Percentiles rank a stretch among this genome's conserved stretches.
phyloP scores from a whole-genome alignment of 768 basidiomycete species.

The Russula emetica region DNA sequence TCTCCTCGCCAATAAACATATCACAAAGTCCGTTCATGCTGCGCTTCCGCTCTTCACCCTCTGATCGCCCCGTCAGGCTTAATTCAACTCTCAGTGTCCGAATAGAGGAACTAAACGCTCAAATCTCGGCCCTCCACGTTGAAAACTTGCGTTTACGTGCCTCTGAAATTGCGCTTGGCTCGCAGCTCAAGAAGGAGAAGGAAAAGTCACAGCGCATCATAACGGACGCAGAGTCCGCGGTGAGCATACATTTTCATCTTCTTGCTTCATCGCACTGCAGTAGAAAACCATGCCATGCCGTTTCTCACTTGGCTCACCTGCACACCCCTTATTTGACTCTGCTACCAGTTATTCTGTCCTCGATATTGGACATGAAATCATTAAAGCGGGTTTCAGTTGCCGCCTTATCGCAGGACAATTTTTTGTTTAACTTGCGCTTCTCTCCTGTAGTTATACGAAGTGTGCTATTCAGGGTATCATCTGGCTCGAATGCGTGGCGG shows the following conservation, averaged over 20 bases:
- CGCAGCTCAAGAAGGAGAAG: conserved; percentile 75
- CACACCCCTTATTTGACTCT: background rate
- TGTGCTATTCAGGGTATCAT: background rate
- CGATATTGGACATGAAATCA: background rate
- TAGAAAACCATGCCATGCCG: background rate
- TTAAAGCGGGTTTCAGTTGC: background rate
- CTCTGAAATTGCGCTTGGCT: conserved; percentile 69
- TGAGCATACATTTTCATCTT: conserved; percentile 37
- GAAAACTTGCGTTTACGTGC: conserved; percentile 80
- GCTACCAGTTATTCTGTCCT: background rate
- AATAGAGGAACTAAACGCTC: conserved; percentile 78
- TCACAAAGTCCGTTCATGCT: conserved; percentile 61
- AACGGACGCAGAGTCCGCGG: conserved; percentile 69
- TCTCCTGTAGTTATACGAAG: background rate
- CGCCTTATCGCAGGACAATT: background rate
- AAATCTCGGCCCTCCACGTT: conserved; percentile 75
- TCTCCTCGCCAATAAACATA: conserved; percentile 85
- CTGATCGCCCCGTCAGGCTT: conserved; percentile 45
- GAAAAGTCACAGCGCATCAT: conserved; percentile 71
- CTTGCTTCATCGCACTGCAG: background rate
- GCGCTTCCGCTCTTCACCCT: background rate
- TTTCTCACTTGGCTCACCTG: background rate
- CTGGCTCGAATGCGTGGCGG: background rate
- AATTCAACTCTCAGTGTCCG: conserved; percentile 82
- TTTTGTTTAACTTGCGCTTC: too few species aligned